Conservation (phyloP, 306 rosid genomes). For the Citrullus colocynthis region DNA sequence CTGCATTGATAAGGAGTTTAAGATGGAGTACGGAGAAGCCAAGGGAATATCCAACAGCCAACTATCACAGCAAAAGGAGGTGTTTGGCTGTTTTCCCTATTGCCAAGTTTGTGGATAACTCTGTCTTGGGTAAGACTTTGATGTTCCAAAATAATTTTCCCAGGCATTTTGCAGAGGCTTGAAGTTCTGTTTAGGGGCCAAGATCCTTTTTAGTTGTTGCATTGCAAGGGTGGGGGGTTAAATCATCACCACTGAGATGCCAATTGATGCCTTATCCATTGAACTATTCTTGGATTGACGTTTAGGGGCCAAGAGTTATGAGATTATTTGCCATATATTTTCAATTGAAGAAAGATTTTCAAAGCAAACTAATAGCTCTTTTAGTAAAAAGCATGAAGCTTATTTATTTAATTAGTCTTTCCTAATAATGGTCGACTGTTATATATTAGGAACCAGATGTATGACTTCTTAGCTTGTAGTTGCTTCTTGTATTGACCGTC, state of each 20-base stretch:
- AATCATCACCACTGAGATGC: neutral
- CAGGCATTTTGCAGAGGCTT: neutral
- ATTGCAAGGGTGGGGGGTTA: neutral
- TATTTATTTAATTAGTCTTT: neutral
- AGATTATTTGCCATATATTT: neutral
- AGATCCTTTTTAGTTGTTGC: neutral
- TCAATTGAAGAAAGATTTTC: neutral
- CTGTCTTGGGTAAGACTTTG: neutral
- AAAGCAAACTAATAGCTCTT: neutral
- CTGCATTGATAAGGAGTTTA: neutral
- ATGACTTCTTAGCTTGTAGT: neutral
- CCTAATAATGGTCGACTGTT: neutral
- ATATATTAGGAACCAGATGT: neutral
- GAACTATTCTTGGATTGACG: neutral
- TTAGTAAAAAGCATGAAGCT: neutral
- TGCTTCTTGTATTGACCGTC: neutral
- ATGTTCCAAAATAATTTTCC: neutral
- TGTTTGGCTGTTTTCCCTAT: neutral
- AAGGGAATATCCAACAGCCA: neutral
- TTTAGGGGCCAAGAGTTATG: neutral
- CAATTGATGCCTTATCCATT: neutral
- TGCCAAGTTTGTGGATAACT: neutral
- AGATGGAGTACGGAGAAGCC: neutral
- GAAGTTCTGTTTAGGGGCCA: neutral
- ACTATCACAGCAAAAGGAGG: neutral